Conservation (phyloP, 2,329 filamentous ascomycete genomes). For the Cladophialophora immunda region DNA sequence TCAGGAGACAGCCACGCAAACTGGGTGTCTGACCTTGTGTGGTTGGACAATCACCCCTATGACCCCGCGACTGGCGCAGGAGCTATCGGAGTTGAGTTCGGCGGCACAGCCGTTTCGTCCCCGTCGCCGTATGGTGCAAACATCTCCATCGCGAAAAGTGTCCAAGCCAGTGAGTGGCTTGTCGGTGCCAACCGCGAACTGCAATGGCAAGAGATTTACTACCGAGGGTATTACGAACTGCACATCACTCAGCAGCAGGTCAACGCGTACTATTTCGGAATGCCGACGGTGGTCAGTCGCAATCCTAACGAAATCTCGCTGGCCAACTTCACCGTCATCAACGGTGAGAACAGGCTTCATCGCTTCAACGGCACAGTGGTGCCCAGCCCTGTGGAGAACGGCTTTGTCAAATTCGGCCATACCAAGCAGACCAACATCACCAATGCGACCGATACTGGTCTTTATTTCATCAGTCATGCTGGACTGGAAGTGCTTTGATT, state of each 20-base stretch:
- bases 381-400: conserved; percentile 57
- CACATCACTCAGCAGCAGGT: conserved; percentile 65
- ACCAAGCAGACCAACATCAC: conserved; percentile 46
- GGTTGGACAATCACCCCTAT: conserved; percentile 65
- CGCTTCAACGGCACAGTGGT: conserved; percentile 54
- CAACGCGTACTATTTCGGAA: conserved; percentile 71
- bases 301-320: conserved; percentile 72
- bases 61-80: conserved; percentile 63
- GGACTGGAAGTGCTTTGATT: conserved; percentile 33
- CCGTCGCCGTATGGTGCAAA: conserved; percentile 67
- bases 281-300: conserved; percentile 66
- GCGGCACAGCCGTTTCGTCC: conserved; percentile 72
- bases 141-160: conserved; percentile 62
- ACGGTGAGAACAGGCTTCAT: conserved; percentile 67
- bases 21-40: conserved; percentile 69
- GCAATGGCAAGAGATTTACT: conserved; percentile 78
- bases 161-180: conserved; percentile 56
- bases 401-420: conserved; percentile 47
- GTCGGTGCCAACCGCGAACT: conserved; percentile 67
- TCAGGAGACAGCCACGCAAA: conserved; percentile 74
- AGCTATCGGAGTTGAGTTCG: conserved; percentile 70
- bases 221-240: conserved; percentile 76
- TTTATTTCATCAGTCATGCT: conserved; percentile 43
- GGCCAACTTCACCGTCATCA: conserved; percentile 74
- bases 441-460: conserved; percentile 47